Conservation (phyloP, 768 basidiomycete species). For the Kwoniella newhampshirensis region DNA sequence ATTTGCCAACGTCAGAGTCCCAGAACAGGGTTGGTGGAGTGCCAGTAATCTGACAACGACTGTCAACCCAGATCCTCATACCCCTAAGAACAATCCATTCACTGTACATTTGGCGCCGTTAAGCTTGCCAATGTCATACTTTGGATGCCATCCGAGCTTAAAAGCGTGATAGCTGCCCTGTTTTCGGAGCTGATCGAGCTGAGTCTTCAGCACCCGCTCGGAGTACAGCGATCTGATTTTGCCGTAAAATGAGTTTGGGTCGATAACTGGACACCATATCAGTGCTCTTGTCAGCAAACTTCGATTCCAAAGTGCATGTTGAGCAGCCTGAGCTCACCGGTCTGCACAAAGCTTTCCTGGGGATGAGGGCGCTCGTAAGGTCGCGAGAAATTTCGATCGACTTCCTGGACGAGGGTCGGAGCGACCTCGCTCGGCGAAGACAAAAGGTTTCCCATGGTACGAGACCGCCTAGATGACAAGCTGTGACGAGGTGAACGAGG, state of each 20-base stretch:
- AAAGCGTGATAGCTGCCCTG: conserved; percentile 37
- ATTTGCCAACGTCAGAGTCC: conserved; percentile 38
- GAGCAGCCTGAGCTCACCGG: not conserved
- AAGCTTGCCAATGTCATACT: conserved; percentile 25
- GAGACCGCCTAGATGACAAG: too few relatives aligned
- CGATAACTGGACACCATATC: conserved; percentile 18
- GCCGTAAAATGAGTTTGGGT: conserved; percentile 27
- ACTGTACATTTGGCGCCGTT: conserved; percentile 22
- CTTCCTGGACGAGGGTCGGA: too few relatives aligned
- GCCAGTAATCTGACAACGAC: conserved; percentile 4
- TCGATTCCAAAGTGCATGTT: too few relatives aligned
- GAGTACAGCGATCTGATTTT: conserved; percentile 28
- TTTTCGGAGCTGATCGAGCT: conserved; percentile 33
- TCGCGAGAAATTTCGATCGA: not conserved
- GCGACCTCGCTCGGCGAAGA: too few relatives aligned
- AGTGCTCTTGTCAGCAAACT: too few relatives aligned
- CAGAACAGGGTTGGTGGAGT: conserved; percentile 33
- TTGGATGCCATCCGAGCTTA: conserved; percentile 25
- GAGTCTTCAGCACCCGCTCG: conserved; percentile 29
- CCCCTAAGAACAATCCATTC: too few relatives aligned
- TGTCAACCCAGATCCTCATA: too few relatives aligned
- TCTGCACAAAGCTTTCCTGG: conserved; percentile 4
- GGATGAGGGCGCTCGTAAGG: conserved; percentile 9
- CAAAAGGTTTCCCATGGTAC: too few relatives aligned
- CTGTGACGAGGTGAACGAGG: too few relatives aligned